Evolutionary conservation across 2,329 filamentous ascomycete genomes (phyloP), one percentile per base, ranked within the genome.

Genomic region (Keithomyces neogunnii): DNA sequence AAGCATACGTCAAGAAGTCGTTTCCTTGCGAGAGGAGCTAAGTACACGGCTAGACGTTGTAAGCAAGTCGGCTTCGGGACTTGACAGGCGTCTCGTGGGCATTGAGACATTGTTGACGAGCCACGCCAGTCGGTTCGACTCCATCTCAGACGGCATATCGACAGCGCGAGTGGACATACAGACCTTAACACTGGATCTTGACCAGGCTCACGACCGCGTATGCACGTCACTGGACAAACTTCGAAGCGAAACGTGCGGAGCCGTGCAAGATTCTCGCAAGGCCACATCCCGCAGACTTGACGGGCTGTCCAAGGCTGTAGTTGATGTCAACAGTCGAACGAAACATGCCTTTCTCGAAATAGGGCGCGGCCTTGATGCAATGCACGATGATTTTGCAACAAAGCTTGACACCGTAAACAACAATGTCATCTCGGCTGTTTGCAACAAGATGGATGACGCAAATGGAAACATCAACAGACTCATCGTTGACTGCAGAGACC

Each of bases 151-250:
- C 9, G 10, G 19, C 3, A 31, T 47, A 5, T 19, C 28, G 13
- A 51, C 30, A 8, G 47, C 49, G 5, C 35, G 35, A 8, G 35
- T 51, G 35, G 49, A 51, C 26, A 51, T 51, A 26, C 49, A 51
- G 26, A 19, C 31, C 11, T 38, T 51, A 19, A 38, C 43, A 5
- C 44, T 47, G n/a, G 49, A 51, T 3, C 8, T 51, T 43, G 44
- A 43, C 30, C 44, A 47, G 13, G 38, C 36, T 6, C 44, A 51
- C 26, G 44, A 51, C 44, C 29, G 30, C 13, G 44, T 47, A 9
- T 47, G 29, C 6, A 28, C 44, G 9, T 28, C 44, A 6, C n/a
- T 51, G 4, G 39, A 35, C 19, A 28, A 51, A 8, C 28, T 31
- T 45, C 49, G 29, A 6, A 45, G 35, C n/a, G 35, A 33, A n/a